phyloP scores from a whole-genome alignment of 805 yeast genomes.

The Pichia manshurica region DNA sequence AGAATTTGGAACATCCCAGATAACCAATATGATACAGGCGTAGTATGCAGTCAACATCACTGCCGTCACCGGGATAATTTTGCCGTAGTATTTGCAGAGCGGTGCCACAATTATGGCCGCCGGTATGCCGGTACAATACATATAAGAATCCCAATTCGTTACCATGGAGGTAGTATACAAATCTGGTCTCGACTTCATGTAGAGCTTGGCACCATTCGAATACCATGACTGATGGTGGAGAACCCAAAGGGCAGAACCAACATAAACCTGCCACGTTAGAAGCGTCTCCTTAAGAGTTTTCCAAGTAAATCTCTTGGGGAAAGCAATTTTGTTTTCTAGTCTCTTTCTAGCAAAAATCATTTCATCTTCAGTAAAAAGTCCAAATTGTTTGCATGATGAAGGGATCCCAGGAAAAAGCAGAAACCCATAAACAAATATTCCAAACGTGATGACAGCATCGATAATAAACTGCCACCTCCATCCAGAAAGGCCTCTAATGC shows the following conservation, averaged over 20 bases:
- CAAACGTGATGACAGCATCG: slow-evolving; percentile 55
- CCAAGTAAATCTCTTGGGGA: slow-evolving; percentile 38
- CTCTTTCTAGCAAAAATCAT: slow-evolving; percentile 43
- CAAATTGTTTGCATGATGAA: slow-evolving; percentile 27
- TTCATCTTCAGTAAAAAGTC: slow-evolving; percentile 37
- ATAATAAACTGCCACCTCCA: slow-evolving; percentile 75
- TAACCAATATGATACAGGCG: slow-evolving; percentile 13
- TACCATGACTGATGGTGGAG: slow-evolving; percentile 32
- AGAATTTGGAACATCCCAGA: slow-evolving; percentile 13
- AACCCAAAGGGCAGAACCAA: slow-evolving; percentile 20
- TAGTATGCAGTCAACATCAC: slow-evolving; percentile 11
- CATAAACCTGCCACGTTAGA: slow-evolving; percentile 36
- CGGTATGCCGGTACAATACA: slow-evolving; percentile 16
- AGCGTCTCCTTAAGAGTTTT: slow-evolving; percentile 39
- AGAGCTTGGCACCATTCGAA: slow-evolving; percentile 25
- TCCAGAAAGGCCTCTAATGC: slow-evolving; percentile 48
- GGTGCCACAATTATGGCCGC: slow-evolving; percentile 28
- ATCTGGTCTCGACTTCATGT: slow-evolving; percentile 17
- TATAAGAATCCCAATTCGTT: slow-evolving; percentile 17
- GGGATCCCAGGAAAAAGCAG: slow-evolving; percentile 54
- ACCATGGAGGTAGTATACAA: slow-evolving; percentile 14
- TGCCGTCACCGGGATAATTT: slow-evolving; percentile 11
- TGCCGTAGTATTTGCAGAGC: slow-evolving; percentile 36
- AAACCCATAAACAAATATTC: slow-evolving; percentile 54
- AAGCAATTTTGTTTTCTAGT: slow-evolving; percentile 28